These are phyloP conservation scores for Trametes cubensis DNA, from an alignment of 768 basidiomycete genomes.

Conservation along the genomic window DNA sequence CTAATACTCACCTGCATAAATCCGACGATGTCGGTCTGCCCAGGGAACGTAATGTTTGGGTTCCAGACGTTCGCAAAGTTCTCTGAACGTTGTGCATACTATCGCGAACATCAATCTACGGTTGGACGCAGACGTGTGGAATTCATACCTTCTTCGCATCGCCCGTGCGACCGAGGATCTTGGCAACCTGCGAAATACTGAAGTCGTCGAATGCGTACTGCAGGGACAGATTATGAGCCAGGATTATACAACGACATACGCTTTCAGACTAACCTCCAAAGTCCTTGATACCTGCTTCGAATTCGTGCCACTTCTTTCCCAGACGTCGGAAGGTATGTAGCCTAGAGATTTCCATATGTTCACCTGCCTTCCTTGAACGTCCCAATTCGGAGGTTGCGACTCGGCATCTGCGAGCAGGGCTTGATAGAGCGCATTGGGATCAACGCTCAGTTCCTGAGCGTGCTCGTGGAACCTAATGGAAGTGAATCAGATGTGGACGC, in stretches of 20 bases:
- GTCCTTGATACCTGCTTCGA: constrained; percentile 66
- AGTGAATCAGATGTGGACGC: neutral
- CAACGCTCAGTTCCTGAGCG: constrained; percentile 50
- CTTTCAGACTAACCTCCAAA: constrained; percentile 47
- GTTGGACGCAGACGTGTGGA: neutral
- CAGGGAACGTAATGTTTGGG: constrained; percentile 54
- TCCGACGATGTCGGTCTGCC: constrained; percentile 45
- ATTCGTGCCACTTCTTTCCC: constrained; percentile 51
- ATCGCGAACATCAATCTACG: neutral
- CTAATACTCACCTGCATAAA: constrained; percentile 56
- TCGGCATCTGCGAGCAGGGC: constrained; percentile 65
- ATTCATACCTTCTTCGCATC: constrained; percentile 54
- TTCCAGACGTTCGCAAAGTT: constrained; percentile 68
- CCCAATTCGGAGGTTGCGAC: constrained; percentile 59
- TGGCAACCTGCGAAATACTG: constrained; percentile 64
- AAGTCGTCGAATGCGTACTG: constrained; percentile 70
- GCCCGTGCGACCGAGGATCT: constrained; percentile 48
- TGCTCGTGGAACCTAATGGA: constrained; percentile 51
- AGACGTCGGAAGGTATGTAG: constrained; percentile 38
- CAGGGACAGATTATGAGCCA: neutral
- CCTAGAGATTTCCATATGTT: constrained; percentile 57
- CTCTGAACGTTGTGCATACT: constrained; percentile 57
- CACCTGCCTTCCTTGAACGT: constrained; percentile 62
- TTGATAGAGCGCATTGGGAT: constrained; percentile 51
- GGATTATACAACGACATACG: neutral